Evolutionary conservation across 2,329 filamentous ascomycete genomes (phyloP).

Genomic region (Emmonsiellopsis sp.): DNA sequence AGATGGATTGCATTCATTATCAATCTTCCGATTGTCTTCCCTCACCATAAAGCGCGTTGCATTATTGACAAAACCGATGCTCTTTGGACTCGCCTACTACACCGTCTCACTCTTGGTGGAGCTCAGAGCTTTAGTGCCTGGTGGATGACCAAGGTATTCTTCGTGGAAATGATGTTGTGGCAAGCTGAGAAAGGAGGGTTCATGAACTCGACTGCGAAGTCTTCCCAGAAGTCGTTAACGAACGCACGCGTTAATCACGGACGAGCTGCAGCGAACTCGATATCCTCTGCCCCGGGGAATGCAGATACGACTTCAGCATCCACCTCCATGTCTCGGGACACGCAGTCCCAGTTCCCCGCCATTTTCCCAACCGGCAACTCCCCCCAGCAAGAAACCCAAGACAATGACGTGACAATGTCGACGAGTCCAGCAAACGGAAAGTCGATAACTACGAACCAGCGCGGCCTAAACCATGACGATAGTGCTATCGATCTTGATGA

Average conservation of each 20-base stretch:
- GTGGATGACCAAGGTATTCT: constrained; percentile 80
- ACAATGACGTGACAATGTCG: not conserved
- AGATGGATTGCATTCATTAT: constrained; percentile 38
- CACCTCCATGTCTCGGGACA: too few relatives aligned
- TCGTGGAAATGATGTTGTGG: constrained; percentile 90
- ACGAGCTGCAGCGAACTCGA: not conserved
- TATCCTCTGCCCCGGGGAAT: not conserved
- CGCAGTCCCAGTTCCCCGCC: not conserved
- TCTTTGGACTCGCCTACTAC: constrained; percentile 35
- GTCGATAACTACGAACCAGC: not conserved
- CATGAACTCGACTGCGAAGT: constrained; percentile 46
- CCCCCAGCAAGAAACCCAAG: not conserved
- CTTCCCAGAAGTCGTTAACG: constrained; percentile 14
- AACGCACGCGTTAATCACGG: not conserved
- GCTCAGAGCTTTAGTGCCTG: constrained; percentile 39
- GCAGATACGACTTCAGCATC: not conserved
- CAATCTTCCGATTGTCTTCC: constrained; percentile 29
- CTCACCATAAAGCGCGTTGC: constrained; percentile 34
- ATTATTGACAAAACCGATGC: constrained; percentile 36
- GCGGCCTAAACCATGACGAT: constrained; percentile 49
- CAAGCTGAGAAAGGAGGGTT: constrained; percentile 86
- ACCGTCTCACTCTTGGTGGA: constrained; percentile 34
- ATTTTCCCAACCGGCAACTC: not conserved
- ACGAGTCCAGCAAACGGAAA: not conserved
- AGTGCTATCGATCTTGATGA: constrained; percentile 61